Percentiles rank a stretch among this genome's conserved stretches.
These are phyloP conservation scores for Penicillium parvum DNA, from an alignment of 495 filamentous ascomycete genomes.

Conservation along the genomic window DNA sequence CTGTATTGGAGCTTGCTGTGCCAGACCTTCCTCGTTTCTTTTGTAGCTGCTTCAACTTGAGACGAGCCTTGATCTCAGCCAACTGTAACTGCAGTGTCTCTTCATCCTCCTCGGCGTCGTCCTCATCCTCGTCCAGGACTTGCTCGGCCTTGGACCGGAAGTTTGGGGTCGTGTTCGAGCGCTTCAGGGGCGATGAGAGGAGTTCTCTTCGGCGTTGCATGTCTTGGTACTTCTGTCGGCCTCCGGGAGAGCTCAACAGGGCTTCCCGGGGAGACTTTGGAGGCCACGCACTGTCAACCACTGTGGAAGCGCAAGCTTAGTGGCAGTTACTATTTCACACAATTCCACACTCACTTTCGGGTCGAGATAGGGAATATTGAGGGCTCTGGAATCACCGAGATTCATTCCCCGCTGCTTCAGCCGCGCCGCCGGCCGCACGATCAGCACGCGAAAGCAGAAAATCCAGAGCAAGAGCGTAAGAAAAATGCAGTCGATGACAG, in stretches of 20 bases:
- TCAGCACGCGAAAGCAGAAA: not conserved
- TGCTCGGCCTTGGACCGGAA: constrained; percentile 31
- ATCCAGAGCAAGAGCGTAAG: too few species aligned
- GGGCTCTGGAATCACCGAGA: constrained; percentile 8
- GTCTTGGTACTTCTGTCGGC: constrained; percentile 65
- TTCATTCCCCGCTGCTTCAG: constrained; percentile 18
- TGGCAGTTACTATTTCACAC: not conserved
- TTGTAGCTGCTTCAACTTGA: constrained; percentile 86
- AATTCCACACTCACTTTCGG: constrained; percentile 1
- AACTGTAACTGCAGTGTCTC: constrained; percentile 81
- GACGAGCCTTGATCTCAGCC: constrained; percentile 75
- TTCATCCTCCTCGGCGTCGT: constrained; percentile 61
- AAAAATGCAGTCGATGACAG: not conserved
- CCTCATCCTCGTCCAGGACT: constrained; percentile 35
- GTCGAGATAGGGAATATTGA: not conserved
- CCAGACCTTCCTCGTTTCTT: constrained; percentile 44
- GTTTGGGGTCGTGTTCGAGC: constrained; percentile 38
- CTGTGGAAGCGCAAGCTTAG: constrained; percentile 10
- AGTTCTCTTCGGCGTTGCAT: constrained; percentile 59
- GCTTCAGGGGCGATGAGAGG: constrained; percentile 61
- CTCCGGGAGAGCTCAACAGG: constrained; percentile 74
- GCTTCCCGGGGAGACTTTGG: constrained; percentile 82
- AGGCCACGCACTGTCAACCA: constrained; percentile 68
- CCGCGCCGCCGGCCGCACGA: constrained; percentile 14
- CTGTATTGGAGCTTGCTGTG: constrained; percentile 17